A percentile compares a stretch with the other conserved stretches of the same genome.
Evolutionary conservation across 108 stramenopile species (phyloP).

Genomic region (Skeletonema potamos): DNA sequence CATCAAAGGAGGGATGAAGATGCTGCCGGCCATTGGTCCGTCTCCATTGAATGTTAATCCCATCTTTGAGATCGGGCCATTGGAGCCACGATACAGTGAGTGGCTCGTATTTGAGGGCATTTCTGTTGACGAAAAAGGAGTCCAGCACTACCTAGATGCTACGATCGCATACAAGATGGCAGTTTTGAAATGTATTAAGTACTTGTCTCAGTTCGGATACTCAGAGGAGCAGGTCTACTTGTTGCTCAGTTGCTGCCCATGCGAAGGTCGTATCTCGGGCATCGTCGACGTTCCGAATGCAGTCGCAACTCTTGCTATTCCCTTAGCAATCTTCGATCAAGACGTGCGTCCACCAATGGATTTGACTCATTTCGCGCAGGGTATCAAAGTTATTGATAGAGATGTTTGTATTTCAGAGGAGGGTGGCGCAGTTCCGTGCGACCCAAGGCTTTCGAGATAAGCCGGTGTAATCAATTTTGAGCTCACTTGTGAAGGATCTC

Average conservation of each 20-base stretch:
- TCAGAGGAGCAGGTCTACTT: constrained; percentile 69
- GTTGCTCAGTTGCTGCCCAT: constrained; percentile 54
- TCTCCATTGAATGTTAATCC: constrained; percentile 58
- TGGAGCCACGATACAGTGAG: constrained; percentile 70
- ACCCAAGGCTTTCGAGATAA: constrained; percentile 42
- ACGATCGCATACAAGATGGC: constrained; percentile 74
- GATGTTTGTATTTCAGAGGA: constrained; percentile 60
- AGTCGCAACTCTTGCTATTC: constrained; percentile 57
- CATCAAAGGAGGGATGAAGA: constrained; percentile 70
- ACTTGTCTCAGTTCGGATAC: constrained; percentile 66
- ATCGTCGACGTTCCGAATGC: constrained; percentile 78
- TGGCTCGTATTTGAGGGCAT: constrained; percentile 75
- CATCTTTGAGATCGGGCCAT: constrained; percentile 70
- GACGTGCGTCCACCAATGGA: constrained; percentile 61
- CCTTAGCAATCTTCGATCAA: constrained; percentile 66
- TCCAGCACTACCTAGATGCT: constrained; percentile 70
- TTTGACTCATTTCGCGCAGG: constrained; percentile 48
- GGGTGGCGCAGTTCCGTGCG: constrained; percentile 58
- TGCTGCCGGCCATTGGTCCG: constrained; percentile 59
- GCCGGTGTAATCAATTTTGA: neutral
- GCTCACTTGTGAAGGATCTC: neutral
- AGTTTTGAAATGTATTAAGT: constrained; percentile 68
- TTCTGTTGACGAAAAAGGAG: constrained; percentile 64
- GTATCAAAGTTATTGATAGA: constrained; percentile 39
- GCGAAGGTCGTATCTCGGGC: constrained; percentile 66